Percentiles rank a stretch among this genome's conserved stretches.
Conservation (phyloP, 805 yeast genomes). For the Candida multigemmis region DNA sequence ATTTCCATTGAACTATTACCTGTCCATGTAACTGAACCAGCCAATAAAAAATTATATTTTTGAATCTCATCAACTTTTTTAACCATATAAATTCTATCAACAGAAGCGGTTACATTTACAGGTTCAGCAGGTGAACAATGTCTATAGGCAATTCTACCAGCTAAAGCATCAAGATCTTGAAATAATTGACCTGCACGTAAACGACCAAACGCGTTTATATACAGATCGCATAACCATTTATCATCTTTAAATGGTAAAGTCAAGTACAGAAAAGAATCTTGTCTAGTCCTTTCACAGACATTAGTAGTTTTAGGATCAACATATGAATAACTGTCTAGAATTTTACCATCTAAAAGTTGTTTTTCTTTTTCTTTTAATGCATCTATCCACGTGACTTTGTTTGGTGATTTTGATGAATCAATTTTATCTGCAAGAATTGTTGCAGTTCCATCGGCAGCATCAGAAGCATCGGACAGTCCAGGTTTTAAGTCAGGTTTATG, state of each 20-base stretch:
- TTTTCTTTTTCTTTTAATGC: conserved; percentile 69
- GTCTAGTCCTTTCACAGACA: conserved; percentile 64
- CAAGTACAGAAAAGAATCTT: conserved; percentile 66
- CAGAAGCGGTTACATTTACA: conserved; percentile 91
- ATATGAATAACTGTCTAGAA: conserved; percentile 62
- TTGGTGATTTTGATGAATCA: conserved; percentile 37
- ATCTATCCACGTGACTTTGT: conserved; percentile 74
- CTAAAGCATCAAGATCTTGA: conserved; percentile 89
- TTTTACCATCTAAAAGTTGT: conserved; percentile 65
- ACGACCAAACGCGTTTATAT: conserved; percentile 86
- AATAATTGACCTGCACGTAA: conserved; percentile 87
- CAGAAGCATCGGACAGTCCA: conserved; percentile 42
- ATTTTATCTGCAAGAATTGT: conserved; percentile 54
- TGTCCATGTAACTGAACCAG: conserved; percentile 92
- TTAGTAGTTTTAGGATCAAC: conserved; percentile 63
- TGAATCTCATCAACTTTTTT: conserved; percentile 73
- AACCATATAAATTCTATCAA: conserved; percentile 82
- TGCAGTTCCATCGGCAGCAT: conserved; percentile 70
- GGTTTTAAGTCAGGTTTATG: conserved; percentile 25
- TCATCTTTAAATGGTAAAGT: conserved; percentile 80
- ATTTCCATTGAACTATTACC: conserved; percentile 96
- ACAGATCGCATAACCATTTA: conserved; percentile 72
- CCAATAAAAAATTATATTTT: conserved; percentile 67
- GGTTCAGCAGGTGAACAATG: conserved; percentile 96
- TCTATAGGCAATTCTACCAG: conserved; percentile 87